Conservation (phyloP, 345 rosid species). For the Viola odorata region DNA sequence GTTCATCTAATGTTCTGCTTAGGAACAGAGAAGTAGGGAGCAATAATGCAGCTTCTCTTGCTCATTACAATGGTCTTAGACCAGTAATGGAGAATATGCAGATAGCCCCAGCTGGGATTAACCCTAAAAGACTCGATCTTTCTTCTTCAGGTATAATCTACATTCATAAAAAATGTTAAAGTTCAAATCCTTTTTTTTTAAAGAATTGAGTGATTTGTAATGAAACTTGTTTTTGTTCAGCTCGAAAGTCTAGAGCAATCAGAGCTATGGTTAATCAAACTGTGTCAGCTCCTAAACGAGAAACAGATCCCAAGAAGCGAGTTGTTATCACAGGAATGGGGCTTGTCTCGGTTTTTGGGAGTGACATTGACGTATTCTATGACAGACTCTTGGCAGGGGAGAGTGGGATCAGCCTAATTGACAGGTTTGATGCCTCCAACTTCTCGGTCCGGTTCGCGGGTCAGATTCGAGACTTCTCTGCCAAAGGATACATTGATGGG, state of each 20-base stretch:
- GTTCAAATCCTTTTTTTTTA: background rate
- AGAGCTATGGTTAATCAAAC: conserved; percentile 42
- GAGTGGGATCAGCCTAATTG: conserved; percentile 60
- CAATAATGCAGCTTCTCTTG: conserved; percentile 27
- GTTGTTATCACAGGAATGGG: conserved; percentile 69
- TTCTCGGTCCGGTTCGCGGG: conserved; percentile 56
- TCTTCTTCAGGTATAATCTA: conserved; percentile 28
- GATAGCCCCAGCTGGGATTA: conserved; percentile 16
- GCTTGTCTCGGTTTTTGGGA: conserved; percentile 52
- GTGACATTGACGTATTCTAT: conserved; percentile 37
- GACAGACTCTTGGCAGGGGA: conserved; percentile 54
- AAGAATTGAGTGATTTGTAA: background rate
- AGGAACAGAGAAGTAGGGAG: conserved; percentile 23
- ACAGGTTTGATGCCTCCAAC: conserved; percentile 53
- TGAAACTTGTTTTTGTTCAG: conserved; percentile 23
- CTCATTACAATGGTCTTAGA: conserved; percentile 41
- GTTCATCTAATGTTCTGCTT: conserved; percentile 26
- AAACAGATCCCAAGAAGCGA: conserved; percentile 47
- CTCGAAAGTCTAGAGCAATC: conserved; percentile 31
- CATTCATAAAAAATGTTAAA: background rate
- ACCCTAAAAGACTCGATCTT: conserved; percentile 10
- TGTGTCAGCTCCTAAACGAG: conserved; percentile 48
- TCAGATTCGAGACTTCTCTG: conserved; percentile 55
- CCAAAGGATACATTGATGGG: conserved; percentile 56
- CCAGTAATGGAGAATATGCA: conserved; percentile 20